Evolutionary conservation across 2,329 filamentous ascomycete species (phyloP).

Genomic region (Camptophora hylomeconis): DNA sequence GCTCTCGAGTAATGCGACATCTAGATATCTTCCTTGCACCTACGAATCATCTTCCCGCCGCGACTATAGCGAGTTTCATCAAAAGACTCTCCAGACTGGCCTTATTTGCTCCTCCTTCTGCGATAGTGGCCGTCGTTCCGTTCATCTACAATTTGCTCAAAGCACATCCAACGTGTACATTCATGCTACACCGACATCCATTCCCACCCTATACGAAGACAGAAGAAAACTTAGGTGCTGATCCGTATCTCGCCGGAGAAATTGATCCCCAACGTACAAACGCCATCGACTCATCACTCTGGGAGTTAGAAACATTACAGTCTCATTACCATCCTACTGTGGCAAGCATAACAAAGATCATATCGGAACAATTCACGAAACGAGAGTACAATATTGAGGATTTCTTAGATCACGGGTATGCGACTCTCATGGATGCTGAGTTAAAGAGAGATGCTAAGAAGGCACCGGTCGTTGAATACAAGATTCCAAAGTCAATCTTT

Average conservation of each 20-base stretch:
- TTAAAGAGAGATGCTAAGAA: constrained; percentile 67
- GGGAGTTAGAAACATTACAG: constrained; percentile 86
- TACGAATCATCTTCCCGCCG: constrained; percentile 72
- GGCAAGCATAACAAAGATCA: constrained; percentile 81
- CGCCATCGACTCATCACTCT: constrained; percentile 84
- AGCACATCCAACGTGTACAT: constrained; percentile 78
- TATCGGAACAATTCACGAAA: constrained; percentile 96
- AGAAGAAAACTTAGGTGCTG: constrained; percentile 50
- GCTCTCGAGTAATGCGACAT: constrained; percentile 83
- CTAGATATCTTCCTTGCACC: constrained; percentile 83
- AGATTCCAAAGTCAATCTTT: constrained; percentile 81
- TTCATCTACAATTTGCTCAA: constrained; percentile 94
- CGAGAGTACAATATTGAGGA: constrained; percentile 90
- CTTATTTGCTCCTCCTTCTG: constrained; percentile 77
- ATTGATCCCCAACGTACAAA: constrained; percentile 69
- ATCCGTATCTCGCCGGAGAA: constrained; percentile 67
- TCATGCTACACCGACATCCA: constrained; percentile 79
- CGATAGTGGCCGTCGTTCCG: constrained; percentile 76
- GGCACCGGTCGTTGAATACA: constrained; percentile 77
- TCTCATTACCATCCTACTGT: constrained; percentile 96
- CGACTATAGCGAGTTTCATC: constrained; percentile 87
- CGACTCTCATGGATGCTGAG: constrained; percentile 64
- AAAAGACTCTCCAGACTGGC: constrained; percentile 78
- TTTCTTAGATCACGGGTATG: constrained; percentile 88
- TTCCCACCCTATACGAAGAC: constrained; percentile 44